Conservation (phyloP, 495 filamentous ascomycete genomes). For the Aspergillus hancockii region DNA sequence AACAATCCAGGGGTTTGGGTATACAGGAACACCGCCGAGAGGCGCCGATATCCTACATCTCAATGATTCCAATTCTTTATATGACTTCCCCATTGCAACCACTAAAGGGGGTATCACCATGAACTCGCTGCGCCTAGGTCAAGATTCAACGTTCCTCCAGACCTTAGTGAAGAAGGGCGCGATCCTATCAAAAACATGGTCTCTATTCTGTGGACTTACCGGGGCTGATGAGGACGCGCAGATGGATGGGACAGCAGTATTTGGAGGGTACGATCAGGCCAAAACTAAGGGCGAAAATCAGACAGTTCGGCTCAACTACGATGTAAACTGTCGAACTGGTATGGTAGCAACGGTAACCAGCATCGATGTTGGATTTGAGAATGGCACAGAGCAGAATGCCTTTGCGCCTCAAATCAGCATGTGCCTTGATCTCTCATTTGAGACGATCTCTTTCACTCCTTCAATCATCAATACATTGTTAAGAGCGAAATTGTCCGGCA, state of each 20-base stretch:
- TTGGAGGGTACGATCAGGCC: slow-evolving; percentile 47
- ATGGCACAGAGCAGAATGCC: slow-evolving; percentile 27
- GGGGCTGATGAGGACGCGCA: slow-evolving; percentile 25
- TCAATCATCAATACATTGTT: not conserved
- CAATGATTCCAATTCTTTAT: slow-evolving; percentile 15
- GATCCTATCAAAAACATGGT: slow-evolving; percentile 42
- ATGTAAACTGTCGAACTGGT: slow-evolving; percentile 28
- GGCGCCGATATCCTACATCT: slow-evolving; percentile 7
- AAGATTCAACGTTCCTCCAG: slow-evolving; percentile 44
- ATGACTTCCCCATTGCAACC: slow-evolving; percentile 24
- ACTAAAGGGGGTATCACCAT: slow-evolving; percentile 13
- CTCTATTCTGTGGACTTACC: slow-evolving; percentile 43
- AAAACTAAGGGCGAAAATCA: slow-evolving; percentile 37
- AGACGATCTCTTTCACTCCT: not conserved
- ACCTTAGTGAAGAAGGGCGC: slow-evolving; percentile 27
- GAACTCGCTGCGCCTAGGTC: slow-evolving; percentile 33
- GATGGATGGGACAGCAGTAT: slow-evolving; percentile 41
- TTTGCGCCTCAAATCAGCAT: slow-evolving; percentile 1
- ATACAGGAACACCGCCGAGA: not conserved
- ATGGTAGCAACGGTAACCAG: slow-evolving; percentile 35
- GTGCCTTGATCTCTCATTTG: slow-evolving; percentile 2
- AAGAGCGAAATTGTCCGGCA: not conserved
- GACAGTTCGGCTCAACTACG: slow-evolving; percentile 23
- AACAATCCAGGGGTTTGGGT: not conserved
- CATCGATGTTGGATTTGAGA: slow-evolving; percentile 35